Percentiles rank a stretch among this genome's conserved stretches.
Evolutionary conservation across 2,329 filamentous ascomycete genomes (phyloP).

Genomic region (Aureobasidium uvarum): DNA sequence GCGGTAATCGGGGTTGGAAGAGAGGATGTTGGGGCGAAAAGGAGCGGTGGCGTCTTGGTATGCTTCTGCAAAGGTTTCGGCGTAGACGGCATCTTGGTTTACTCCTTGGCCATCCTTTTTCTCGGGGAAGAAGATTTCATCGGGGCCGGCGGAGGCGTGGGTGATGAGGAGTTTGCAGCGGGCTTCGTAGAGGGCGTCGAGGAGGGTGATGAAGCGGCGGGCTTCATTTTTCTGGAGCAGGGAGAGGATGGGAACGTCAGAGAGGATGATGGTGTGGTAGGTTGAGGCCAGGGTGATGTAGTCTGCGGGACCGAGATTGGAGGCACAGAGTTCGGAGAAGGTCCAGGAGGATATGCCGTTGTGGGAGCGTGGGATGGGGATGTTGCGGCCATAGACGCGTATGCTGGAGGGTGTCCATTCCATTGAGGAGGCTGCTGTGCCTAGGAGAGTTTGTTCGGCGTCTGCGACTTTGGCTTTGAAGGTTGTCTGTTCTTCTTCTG

Average conservation of each 20-base stretch:
- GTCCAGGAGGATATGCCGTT: conserved; percentile 55
- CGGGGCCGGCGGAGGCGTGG: conserved; percentile 62
- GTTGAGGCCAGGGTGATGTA: conserved; percentile 78
- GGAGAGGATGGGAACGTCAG: conserved; percentile 65
- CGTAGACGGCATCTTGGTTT: conserved; percentile 55
- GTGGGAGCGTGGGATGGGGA: conserved; percentile 59
- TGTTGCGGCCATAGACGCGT: conserved; percentile 61
- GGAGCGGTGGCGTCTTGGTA: conserved; percentile 75
- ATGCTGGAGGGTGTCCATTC: conserved; percentile 50
- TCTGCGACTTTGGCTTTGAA: conserved; percentile 11
- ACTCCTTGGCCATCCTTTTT: conserved; percentile 30
- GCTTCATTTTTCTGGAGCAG: conserved; percentile 75
- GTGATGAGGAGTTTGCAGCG: conserved; percentile 71
- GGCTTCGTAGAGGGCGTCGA: conserved; percentile 80
- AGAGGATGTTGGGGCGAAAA: conserved; percentile 75
- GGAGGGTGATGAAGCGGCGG: conserved; percentile 72
- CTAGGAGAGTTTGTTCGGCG: conserved; percentile 24
- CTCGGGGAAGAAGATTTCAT: conserved; percentile 71
- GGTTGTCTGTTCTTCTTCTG: conserved; percentile 20
- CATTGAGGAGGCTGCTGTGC: conserved; percentile 30
- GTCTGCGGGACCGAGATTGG: conserved; percentile 70
- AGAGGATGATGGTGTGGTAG: conserved; percentile 75
- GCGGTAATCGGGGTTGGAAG: conserved; percentile 50
- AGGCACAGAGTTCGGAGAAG: conserved; percentile 65
- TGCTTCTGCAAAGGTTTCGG: conserved; percentile 69